Conservation (phyloP, 2,329 filamentous ascomycete species). For the Aureobasidium sp. region DNA sequence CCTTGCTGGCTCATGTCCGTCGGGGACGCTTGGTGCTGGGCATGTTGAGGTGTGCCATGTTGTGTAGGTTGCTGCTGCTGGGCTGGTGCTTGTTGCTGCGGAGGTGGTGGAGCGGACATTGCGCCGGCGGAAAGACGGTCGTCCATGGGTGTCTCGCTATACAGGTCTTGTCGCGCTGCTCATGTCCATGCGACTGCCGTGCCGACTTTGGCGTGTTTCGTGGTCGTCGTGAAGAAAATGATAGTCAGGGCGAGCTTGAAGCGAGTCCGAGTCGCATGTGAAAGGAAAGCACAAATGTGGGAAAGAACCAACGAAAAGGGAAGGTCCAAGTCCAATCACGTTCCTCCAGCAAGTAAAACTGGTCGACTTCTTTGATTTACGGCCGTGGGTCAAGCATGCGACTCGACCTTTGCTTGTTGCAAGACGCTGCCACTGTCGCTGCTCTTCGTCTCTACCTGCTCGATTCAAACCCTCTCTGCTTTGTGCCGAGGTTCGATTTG, state of each 20-base stretch:
- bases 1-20: neutral
- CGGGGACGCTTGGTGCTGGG: slow-evolving; percentile 13
- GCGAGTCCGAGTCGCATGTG: slow-evolving; percentile 9
- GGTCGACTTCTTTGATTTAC: neutral
- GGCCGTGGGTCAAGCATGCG: neutral
- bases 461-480: neutral
- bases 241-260: neutral
- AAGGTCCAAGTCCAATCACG: neutral
- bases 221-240: neutral
- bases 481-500: slow-evolving; percentile 2
- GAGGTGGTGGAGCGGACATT: slow-evolving; percentile 14
- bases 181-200: neutral
- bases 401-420: neutral
- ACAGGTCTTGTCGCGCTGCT: neutral
- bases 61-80: neutral
- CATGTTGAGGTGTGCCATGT: slow-evolving; percentile 11
- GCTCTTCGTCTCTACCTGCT: neutral
- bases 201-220: neutral
- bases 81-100: neutral
- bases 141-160: slow-evolving; percentile 9
- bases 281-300: slow-evolving; percentile 8
- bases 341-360: neutral
- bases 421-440: neutral
- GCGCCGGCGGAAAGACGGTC: slow-evolving; percentile 13
- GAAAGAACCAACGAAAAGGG: neutral